Evolutionary conservation across 768 basidiomycete species (phyloP).

Genomic region (Hypsizygus marmoreus): DNA sequence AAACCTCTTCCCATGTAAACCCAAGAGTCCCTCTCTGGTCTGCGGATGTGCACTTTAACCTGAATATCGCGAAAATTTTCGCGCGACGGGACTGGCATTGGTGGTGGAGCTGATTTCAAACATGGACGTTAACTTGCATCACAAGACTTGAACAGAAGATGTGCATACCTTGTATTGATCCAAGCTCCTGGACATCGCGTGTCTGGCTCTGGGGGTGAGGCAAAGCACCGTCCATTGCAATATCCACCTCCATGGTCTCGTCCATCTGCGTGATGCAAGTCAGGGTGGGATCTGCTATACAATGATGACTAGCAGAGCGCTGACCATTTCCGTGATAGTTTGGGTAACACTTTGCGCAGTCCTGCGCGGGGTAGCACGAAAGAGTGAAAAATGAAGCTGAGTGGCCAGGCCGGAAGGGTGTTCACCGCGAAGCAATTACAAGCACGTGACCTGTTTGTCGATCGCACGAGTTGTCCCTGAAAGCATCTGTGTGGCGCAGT

Average conservation of each 20-base stretch:
- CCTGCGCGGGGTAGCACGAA: neutral
- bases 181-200: constrained; percentile 19
- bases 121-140: constrained; percentile 4
- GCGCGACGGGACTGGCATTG: constrained; percentile 34
- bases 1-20: constrained; percentile 77
- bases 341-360: neutral
- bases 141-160: neutral
- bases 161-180: constrained; percentile 15
- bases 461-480: neutral
- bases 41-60: constrained; percentile 83
- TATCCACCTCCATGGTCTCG: constrained; percentile 49
- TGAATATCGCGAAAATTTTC: constrained; percentile 75
- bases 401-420: neutral
- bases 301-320: too few relatives aligned
- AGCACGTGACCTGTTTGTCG: constrained; percentile 12
- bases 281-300: too few relatives aligned
- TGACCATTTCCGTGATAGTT: neutral
- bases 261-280: constrained; percentile 31
- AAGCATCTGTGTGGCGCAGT: too few relatives aligned
- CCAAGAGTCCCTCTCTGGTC: constrained; percentile 81
- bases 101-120: constrained; percentile 15
- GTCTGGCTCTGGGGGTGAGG: constrained; percentile 19
- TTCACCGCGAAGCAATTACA: constrained; percentile 18
- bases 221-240: constrained; percentile 21
- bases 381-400: constrained; percentile 3